Base-by-base conservation (phyloP, 2,329 filamentous ascomycete species). In the Claviceps purpurea region DNA sequence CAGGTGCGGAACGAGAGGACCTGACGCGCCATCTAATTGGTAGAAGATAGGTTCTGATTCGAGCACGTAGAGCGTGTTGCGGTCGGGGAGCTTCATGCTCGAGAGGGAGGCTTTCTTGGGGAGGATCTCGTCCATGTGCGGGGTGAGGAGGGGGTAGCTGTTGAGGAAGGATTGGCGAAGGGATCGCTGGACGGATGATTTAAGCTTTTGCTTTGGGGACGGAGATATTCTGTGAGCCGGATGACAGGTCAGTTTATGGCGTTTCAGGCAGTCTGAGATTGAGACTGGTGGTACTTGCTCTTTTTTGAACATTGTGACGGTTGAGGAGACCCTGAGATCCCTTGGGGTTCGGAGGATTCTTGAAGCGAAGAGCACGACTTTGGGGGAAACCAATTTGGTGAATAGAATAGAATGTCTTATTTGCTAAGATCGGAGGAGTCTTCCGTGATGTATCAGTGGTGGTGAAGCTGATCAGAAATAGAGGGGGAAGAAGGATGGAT, bases 101-200 rank as follows among this genome's bases (percentile, higher is more conserved):
- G 91, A 86, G 51, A 97, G 75, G 56, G 93, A 88, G 54, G 86
- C 82, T 69, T 97, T 98, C 72, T 97, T 97, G 49, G 93, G 93
- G 59, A 98, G 77, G 61, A 97, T 82, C 67, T 94, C 88, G 68
- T 98, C 93, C 69, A 96, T 94, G 71, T 89, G 80, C 1, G 88
- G 87, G 59, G 82, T 81, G 50, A 97, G 84, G 50, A 87, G 79
- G 2, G 93, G 93, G 71, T 94, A 96, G 50, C 86, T 86, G 54
- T 88, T 77, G 57, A 93, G 74, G 59, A 97, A 79, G 63, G 87
- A 87, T 62, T 84, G 77, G 60, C 93, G 87, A 61, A 98, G 84
- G 57, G 75, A 80, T 64, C 93, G 87, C 74, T 96, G 90, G 52
- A 89, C 88, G 24, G 89, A 95, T 58, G 91, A 96, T 73, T 97